Percentiles rank a stretch among this genome's conserved stretches.
phyloP scores from a whole-genome alignment of 129 eudicot species.

The Flaveria bidentis region DNA sequence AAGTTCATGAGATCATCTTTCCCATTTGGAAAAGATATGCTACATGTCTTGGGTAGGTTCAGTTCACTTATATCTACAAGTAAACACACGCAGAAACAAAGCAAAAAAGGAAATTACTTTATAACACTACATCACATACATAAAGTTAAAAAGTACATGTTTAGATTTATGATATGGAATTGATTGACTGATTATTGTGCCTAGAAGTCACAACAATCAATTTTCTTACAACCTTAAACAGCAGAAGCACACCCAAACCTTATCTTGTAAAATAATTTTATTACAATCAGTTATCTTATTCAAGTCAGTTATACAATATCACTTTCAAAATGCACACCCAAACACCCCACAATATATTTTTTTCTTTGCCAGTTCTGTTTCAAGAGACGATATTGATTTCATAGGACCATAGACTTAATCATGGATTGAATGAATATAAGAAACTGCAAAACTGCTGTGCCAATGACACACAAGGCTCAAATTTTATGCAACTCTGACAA shows the following conservation, averaged over 20 bases:
- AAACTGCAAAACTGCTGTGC: neutral
- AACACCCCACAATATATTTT: neutral
- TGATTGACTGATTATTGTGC: neutral
- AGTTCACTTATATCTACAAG: slow-evolving; percentile 76
- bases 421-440: neutral
- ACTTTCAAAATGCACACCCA: neutral
- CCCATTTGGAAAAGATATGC: slow-evolving; percentile 73
- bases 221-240: too few relatives aligned
- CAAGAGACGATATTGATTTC: neutral
- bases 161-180: neutral
- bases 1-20: slow-evolving; percentile 93
- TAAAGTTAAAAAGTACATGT: neutral
- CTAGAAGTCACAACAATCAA: too few relatives aligned
- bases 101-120: neutral
- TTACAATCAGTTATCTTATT: neutral
- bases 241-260: too few relatives aligned
- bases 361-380: neutral
- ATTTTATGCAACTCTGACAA: neutral
- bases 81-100: slow-evolving; percentile 19
- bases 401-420: neutral
- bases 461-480: neutral
- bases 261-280: neutral
- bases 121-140: neutral
- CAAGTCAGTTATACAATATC: neutral
- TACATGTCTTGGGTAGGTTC: slow-evolving; percentile 75